A percentile compares a stretch with the other conserved stretches of the same genome.
Conservation (phyloP, 2,329 filamentous ascomycete genomes). For the Coniochaeta sp. region DNA sequence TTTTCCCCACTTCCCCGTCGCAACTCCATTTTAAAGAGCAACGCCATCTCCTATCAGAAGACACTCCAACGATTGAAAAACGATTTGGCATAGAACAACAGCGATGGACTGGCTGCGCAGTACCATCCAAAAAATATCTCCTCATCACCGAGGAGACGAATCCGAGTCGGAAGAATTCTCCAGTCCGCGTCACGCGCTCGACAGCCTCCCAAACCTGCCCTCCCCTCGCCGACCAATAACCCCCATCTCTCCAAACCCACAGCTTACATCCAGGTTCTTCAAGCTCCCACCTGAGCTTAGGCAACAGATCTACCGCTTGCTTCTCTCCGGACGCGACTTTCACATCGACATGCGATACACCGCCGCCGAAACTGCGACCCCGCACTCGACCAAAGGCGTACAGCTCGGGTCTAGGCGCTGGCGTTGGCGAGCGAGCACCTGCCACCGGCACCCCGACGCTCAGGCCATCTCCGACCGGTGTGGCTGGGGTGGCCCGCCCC, state of each 20-base stretch:
- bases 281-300: conserved; percentile 8
- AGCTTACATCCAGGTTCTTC: conserved; percentile 6
- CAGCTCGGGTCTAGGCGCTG: conserved; percentile 3
- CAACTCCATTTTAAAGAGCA: too few relatives aligned
- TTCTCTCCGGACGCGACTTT: conserved; percentile 6
- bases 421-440: conserved; percentile 9
- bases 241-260: conserved; percentile 1
- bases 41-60: too few relatives aligned
- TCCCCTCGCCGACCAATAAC: conserved; percentile 5
- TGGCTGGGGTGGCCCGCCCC: conserved; percentile 5
- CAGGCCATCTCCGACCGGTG: conserved; percentile 4
- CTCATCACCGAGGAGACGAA: background rate
- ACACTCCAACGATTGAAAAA: background rate
- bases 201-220: conserved; percentile 7
- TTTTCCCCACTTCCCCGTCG: too few relatives aligned
- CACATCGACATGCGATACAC: conserved; percentile 11
- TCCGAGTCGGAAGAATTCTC: background rate
- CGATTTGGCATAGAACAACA: background rate
- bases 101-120: background rate
- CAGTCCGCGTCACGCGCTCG: conserved; percentile 4
- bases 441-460: conserved; percentile 8
- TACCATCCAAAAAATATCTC: background rate
- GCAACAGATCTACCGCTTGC: conserved; percentile 8
- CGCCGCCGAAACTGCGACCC: conserved; percentile 3
- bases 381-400: conserved; percentile 7